phyloP scores from a whole-genome alignment of 345 rosid species.

The Barbarea vulgaris region DNA sequence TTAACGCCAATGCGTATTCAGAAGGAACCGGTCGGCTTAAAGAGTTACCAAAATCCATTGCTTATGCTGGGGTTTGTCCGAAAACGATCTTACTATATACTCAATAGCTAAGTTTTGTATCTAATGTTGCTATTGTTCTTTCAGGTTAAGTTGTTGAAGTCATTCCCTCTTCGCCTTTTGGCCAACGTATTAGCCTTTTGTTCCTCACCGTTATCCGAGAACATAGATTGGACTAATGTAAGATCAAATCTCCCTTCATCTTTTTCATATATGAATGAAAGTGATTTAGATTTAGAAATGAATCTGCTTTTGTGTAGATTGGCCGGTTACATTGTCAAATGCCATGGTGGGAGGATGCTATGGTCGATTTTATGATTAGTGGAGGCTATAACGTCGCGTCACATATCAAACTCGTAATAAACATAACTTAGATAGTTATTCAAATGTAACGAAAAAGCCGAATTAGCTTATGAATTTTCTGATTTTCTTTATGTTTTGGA shows the following conservation, averaged over 20 bases:
- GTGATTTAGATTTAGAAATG: not conserved
- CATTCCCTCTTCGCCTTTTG: constrained; percentile 65
- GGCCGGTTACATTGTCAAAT: constrained; percentile 78
- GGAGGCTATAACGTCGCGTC: constrained; percentile 78
- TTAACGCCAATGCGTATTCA: constrained; percentile 79
- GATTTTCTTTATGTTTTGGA: constrained; percentile 1
- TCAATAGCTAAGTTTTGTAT: not conserved
- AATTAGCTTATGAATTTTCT: not conserved
- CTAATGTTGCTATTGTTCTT: not conserved
- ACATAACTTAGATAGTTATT: not conserved
- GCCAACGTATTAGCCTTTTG: constrained; percentile 67
- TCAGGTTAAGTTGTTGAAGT: constrained; percentile 69
- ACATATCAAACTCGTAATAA: constrained; percentile 61
- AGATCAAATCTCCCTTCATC: constrained; percentile 23
- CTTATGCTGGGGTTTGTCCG: constrained; percentile 79
- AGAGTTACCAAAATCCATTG: constrained; percentile 57
- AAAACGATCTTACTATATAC: not conserved
- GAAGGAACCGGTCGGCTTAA: constrained; percentile 76
- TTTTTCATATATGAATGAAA: not conserved
- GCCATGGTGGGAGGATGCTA: constrained; percentile 93
- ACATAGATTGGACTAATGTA: constrained; percentile 80
- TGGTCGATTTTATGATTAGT: constrained; percentile 69
- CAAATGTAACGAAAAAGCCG: not conserved
- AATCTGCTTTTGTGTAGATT: constrained; percentile 42
- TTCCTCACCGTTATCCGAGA: constrained; percentile 54